A percentile compares a stretch with the other conserved stretches of the same genome.
phyloP scores from a whole-genome alignment of 176 grass and related monocot species.

The Elaeis guineensis region DNA sequence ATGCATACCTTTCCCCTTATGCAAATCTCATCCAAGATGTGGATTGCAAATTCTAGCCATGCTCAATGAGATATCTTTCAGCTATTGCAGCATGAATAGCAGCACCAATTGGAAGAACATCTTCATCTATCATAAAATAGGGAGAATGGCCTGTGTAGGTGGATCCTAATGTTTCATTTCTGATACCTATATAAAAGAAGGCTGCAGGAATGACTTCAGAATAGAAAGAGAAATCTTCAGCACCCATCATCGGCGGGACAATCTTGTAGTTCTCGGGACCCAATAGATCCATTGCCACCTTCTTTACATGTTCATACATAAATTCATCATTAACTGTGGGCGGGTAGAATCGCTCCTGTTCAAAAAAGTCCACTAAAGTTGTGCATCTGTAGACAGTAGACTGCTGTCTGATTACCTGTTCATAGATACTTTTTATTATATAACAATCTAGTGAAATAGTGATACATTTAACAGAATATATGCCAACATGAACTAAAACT shows the following conservation, averaged over 20 bases:
- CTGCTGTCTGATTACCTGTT: slow-evolving; percentile 64
- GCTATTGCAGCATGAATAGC: slow-evolving; percentile 85
- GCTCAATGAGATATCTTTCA: slow-evolving; percentile 63
- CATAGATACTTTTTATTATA: neutral
- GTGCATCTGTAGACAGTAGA: slow-evolving; percentile 60
- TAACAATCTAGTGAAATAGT: no score
- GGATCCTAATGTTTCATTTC: slow-evolving; percentile 75
- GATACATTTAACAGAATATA: no score
- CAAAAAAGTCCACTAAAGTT: slow-evolving; percentile 75
- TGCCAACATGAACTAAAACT: neutral
- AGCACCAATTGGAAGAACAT: slow-evolving; percentile 73
- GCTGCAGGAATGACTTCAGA: slow-evolving; percentile 65
- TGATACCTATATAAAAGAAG: slow-evolving; percentile 85
- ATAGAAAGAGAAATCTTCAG: slow-evolving; percentile 97
- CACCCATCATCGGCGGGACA: slow-evolving; percentile 76
- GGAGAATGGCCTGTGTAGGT: slow-evolving; percentile 58
- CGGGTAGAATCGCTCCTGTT: slow-evolving; percentile 92
- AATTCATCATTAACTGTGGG: slow-evolving; percentile 72
- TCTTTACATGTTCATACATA: slow-evolving; percentile 63
- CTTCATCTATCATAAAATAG: slow-evolving; percentile 91
- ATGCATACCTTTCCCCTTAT: no score
- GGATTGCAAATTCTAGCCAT: slow-evolving; percentile 2
- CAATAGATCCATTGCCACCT: slow-evolving; percentile 35
- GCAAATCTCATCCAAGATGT: no score
- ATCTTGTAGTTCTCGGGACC: slow-evolving; percentile 43